A percentile compares a stretch with the other conserved stretches of the same genome.
phyloP scores from a whole-genome alignment of 106 monocot genomes.

The Cymbidium sinense region DNA sequence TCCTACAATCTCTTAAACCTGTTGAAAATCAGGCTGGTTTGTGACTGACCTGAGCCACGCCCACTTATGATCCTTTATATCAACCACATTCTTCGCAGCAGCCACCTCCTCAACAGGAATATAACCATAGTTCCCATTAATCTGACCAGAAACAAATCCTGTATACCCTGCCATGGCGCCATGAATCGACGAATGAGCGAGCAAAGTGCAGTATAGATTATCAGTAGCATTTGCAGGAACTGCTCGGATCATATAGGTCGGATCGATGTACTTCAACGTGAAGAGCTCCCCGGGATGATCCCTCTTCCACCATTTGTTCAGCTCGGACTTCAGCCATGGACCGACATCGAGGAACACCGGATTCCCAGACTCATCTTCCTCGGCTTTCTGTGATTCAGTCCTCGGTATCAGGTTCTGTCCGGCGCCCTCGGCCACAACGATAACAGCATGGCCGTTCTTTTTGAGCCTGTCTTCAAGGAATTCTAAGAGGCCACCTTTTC shows the following conservation, averaged over 20 bases:
- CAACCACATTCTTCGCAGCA: constrained; percentile 42
- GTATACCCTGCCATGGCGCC: constrained; percentile 88
- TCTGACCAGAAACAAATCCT: constrained; percentile 72
- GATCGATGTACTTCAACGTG: constrained; percentile 92
- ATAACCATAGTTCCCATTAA: constrained; percentile 82
- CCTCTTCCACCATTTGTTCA: constrained; percentile 70
- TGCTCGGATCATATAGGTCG: constrained; percentile 88
- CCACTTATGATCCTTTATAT: constrained; percentile 75
- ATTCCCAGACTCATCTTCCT: constrained; percentile 76
- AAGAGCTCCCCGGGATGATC: constrained; percentile 54
- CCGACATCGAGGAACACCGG: constrained; percentile 63
- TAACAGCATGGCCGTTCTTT: constrained; percentile 61
- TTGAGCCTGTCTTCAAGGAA: constrained; percentile 59
- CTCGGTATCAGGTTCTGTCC: constrained; percentile 63
- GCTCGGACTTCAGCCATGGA: constrained; percentile 59
- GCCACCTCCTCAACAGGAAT: constrained; percentile 78
- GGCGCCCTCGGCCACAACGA: constrained; percentile 80
- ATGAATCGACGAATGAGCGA: constrained; percentile 87
- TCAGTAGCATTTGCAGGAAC: constrained; percentile 80
- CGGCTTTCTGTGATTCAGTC: constrained; percentile 27
- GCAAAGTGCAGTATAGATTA: constrained; percentile 68
- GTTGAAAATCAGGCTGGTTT: constrained; percentile 69
- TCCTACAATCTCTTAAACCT: neutral
- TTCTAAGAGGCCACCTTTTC: constrained; percentile 69
- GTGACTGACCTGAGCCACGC: constrained; percentile 92